A percentile compares a stretch with the other conserved stretches of the same genome.
These are phyloP conservation scores for Echites panduratus DNA, from an alignment of 257 asterid genomes.

Conservation along the genomic window DNA sequence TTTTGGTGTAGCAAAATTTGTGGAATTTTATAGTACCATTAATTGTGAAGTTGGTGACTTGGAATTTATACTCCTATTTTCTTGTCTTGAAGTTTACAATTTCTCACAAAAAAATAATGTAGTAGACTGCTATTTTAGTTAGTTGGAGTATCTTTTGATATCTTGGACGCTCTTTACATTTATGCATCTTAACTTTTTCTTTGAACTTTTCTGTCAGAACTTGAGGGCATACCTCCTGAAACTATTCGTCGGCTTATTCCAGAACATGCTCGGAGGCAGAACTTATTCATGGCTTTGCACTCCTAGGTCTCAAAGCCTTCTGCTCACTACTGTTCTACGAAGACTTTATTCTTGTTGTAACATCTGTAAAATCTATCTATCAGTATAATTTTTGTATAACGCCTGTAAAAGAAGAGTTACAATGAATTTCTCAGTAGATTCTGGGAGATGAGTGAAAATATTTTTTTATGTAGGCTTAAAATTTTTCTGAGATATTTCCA, in stretches of 20 bases:
- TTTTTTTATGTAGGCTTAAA: constrained; percentile 6
- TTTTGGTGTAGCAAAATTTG: not conserved
- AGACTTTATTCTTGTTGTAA: constrained; percentile 16
- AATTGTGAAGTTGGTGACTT: not conserved
- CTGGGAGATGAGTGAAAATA: constrained; percentile 21
- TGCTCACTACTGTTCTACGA: constrained; percentile 10
- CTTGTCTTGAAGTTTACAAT: not conserved
- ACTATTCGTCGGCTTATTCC: constrained; percentile 83
- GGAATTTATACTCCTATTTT: not conserved
- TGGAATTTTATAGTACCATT: not conserved
- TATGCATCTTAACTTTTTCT: not conserved
- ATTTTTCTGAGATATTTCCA: constrained; percentile 1
- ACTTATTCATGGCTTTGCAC: constrained; percentile 92
- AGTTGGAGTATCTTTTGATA: not conserved
- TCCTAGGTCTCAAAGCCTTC: constrained; percentile 32
- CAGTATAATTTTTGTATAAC: not conserved
- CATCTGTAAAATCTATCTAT: constrained; percentile 11
- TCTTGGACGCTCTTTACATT: not conserved
- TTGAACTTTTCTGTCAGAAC: constrained; percentile 44
- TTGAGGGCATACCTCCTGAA: constrained; percentile 72
- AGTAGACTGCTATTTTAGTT: not conserved
- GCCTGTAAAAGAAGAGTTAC: constrained; percentile 17
- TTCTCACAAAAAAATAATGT: not conserved
- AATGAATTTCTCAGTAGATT: constrained; percentile 19
- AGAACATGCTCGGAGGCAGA: constrained; percentile 95